Percentiles rank a stretch among this genome's conserved stretches.
phyloP scores from a whole-genome alignment of 1,284 basidiomycete species.

The Rhodofomes roseus region DNA sequence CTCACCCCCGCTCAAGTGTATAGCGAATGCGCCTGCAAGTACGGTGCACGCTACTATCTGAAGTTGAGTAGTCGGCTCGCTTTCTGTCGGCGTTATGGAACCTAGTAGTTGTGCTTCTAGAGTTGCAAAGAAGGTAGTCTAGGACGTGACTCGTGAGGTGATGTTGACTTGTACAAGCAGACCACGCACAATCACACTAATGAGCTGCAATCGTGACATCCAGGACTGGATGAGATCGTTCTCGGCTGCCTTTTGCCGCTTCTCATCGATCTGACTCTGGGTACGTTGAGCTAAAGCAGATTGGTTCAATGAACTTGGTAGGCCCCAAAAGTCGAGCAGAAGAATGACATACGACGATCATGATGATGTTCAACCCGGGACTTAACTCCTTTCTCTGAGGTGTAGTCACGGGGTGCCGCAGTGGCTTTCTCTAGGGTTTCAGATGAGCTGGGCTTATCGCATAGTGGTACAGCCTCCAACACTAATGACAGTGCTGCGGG shows the following conservation, averaged over 20 bases:
- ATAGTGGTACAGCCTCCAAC: no score
- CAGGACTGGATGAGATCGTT: conserved; percentile 50
- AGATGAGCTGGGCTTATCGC: no score
- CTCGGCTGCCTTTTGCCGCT: conserved; percentile 40
- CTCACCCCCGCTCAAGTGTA: conserved; percentile 52
- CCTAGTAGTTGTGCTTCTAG: conserved; percentile 51
- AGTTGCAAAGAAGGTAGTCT: conserved; percentile 64
- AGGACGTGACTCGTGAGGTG: background rate
- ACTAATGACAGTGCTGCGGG: no score
- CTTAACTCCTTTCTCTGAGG: no score
- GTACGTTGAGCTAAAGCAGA: background rate
- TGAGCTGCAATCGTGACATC: conserved; percentile 56
- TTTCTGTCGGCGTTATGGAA: conserved; percentile 31
- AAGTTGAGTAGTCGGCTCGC: conserved; percentile 11
- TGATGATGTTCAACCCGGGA: no score
- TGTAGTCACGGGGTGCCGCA: no score
- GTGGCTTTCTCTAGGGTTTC: no score
- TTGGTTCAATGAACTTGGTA: background rate
- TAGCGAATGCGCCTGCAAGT: conserved; percentile 46
- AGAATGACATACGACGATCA: no score
- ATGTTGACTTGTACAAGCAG: background rate
- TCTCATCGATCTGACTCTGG: conserved; percentile 29
- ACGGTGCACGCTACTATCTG: conserved; percentile 41
- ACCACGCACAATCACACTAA: conserved; percentile 50
- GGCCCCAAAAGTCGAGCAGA: no score